These are phyloP conservation scores for Syncephalis plumigaleata DNA, from an alignment of 371 early-diverging fungal genomes.

Conservation along the genomic window DNA sequence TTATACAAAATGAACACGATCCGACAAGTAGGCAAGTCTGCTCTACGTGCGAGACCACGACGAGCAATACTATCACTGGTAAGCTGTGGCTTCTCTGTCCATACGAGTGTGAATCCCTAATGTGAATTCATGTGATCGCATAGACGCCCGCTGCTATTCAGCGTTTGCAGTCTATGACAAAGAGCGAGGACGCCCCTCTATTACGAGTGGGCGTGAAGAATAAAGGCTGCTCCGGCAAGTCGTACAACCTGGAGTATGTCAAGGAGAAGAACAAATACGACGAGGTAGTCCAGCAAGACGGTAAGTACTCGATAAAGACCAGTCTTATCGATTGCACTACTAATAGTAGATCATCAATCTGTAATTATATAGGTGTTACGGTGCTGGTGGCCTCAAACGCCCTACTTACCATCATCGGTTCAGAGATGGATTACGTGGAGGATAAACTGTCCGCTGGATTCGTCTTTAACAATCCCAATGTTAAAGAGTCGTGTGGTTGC, in stretches of 20 bases:
- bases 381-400: constrained; percentile 92
- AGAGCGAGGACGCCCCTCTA: constrained; percentile 41
- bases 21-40: too few relatives aligned
- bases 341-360: not conserved
- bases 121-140: too few relatives aligned
- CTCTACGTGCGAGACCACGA: too few relatives aligned
- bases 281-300: constrained; percentile 89
- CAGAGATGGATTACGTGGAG: constrained; percentile 93
- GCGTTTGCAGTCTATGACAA: constrained; percentile 35
- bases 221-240: constrained; percentile 84
- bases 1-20: too few relatives aligned
- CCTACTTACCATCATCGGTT: constrained; percentile 78
- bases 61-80: too few relatives aligned
- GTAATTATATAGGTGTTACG: constrained; percentile 67
- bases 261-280: constrained; percentile 64
- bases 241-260: constrained; percentile 78
- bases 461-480: constrained; percentile 92
- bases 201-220: constrained; percentile 66
- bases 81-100: too few relatives aligned
- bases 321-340: not conserved
- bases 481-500: constrained; percentile 92
- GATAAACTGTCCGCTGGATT: constrained; percentile 83
- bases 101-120: too few relatives aligned
- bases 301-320: too few relatives aligned
- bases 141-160: constrained; percentile 63